Base-by-base conservation (phyloP, 1,139 yeast species). In the Arxiozyma slooffiae region DNA sequence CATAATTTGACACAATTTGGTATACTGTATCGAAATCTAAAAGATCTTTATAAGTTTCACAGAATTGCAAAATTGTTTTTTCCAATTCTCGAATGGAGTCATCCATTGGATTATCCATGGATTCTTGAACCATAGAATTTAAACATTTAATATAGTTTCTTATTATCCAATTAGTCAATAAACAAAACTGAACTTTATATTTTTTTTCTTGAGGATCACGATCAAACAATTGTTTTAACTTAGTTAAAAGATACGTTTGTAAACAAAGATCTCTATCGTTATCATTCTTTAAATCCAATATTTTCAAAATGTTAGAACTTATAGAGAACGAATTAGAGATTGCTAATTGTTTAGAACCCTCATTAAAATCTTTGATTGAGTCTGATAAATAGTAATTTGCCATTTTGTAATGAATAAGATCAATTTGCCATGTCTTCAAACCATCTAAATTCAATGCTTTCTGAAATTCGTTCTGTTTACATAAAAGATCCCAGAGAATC, bases 161-260 rank as follows among this genome's bases (percentile, higher is more conserved):
- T 7, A 87, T 76, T 40, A 90, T 79, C 96, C 97, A 90, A 52
- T 85, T 79, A 0, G 90, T 80, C n/a, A 90, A 66, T 52, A 88
- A 74, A 0, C 44, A 47, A 7, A 39, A 23, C 22, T 46, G 48
- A 8, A 77, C 71, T 38, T 77, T 68, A 60, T 84, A 85, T 62
- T 85, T 77, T 43, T 70, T 68, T 52, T 69, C 71, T 18, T 59
- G 53, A 48, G 64, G 40, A 68, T 73, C 60, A 6, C 21, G 24
- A 57, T 17, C n/a, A 8, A 77, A 53, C 57, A 77, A 54, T 56
- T 57, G 49, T 44, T 66, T 60, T 48, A 85, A 73, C 57, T 86
- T 84, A 0, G 75, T 69, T 4, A 69, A 58, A 22, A 90, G 70
- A 68, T 60, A 7, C 60, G 55, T 20, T 80, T 43, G 44, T 47